These are phyloP conservation scores for Schrenkiella parvula DNA, from an alignment of 345 rosid species.

Conservation along the genomic window DNA sequence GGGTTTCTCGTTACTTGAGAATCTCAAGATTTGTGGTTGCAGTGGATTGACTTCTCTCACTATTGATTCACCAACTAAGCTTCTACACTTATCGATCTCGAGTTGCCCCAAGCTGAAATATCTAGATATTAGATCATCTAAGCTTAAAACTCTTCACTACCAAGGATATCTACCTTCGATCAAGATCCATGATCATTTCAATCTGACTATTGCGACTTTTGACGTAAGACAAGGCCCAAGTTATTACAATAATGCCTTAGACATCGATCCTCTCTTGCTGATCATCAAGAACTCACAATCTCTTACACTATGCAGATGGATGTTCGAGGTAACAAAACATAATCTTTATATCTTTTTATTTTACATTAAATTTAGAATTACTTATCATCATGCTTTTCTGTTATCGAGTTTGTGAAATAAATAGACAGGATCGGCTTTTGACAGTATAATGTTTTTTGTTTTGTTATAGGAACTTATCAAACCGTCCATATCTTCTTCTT, in stretches of 20 bases:
- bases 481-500: conserved; percentile 41
- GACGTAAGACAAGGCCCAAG: conserved; percentile 50
- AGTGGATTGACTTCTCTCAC: conserved; percentile 37
- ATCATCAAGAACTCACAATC: conserved; percentile 51
- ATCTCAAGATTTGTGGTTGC: conserved; percentile 44
- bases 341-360: neutral
- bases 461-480: conserved; percentile 47
- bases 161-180: conserved; percentile 43
- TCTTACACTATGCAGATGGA: conserved; percentile 60
- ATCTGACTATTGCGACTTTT: conserved; percentile 47
- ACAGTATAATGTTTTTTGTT: neutral
- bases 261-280: conserved; percentile 38
- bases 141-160: conserved; percentile 40
- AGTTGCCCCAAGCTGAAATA: conserved; percentile 37
- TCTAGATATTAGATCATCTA: conserved; percentile 40
- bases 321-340: conserved; percentile 42
- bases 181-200: conserved; percentile 49
- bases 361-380: too few species aligned
- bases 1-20: conserved; percentile 43
- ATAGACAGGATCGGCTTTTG: neutral
- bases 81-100: conserved; percentile 41
- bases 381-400: neutral
- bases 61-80: conserved; percentile 45
- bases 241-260: conserved; percentile 4
- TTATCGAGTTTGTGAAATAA: neutral